These are phyloP conservation scores for Chrysanthemum seticuspe DNA, from an alignment of 129 eudicot species.

Conservation along the genomic window DNA sequence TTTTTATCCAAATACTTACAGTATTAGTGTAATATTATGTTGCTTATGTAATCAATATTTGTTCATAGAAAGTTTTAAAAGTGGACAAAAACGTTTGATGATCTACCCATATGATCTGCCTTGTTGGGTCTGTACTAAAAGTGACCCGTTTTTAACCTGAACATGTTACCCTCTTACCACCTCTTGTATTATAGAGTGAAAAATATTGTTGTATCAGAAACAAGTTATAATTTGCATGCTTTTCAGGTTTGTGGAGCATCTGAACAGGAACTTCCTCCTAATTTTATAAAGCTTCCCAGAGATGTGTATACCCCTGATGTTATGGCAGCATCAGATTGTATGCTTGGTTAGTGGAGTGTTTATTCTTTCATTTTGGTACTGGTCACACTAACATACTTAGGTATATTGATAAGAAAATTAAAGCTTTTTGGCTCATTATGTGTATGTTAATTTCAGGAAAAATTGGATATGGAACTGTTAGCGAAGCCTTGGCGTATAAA, in stretches of 20 bases:
- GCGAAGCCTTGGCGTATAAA: constrained; percentile 94
- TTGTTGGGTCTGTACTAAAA: background rate
- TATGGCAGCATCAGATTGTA: constrained; percentile 98
- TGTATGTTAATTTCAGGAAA: constrained; percentile 56
- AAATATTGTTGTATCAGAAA: background rate
- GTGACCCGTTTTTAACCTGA: background rate
- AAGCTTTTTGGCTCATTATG: constrained; percentile 17
- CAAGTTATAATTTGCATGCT: background rate
- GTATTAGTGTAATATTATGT: background rate
- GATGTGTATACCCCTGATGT: constrained; percentile 91
- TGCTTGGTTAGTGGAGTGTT: constrained; percentile 79
- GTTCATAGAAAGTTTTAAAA: too few species aligned
- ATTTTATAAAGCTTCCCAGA: constrained; percentile 86
- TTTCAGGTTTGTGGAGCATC: constrained; percentile 92
- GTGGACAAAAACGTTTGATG: background rate
- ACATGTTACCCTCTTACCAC: background rate
- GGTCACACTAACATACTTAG: background rate
- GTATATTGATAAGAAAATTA: background rate
- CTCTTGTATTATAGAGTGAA: background rate
- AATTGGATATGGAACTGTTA: constrained; percentile 97
- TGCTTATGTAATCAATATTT: too few species aligned
- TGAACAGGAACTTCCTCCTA: constrained; percentile 76
- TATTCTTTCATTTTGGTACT: background rate
- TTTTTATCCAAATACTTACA: background rate
- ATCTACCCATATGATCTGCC: background rate